Evolutionary conservation across 768 basidiomycete species (phyloP), one percentile per base, ranked within the genome.

Genomic region (Termitomyces sp.): DNA sequence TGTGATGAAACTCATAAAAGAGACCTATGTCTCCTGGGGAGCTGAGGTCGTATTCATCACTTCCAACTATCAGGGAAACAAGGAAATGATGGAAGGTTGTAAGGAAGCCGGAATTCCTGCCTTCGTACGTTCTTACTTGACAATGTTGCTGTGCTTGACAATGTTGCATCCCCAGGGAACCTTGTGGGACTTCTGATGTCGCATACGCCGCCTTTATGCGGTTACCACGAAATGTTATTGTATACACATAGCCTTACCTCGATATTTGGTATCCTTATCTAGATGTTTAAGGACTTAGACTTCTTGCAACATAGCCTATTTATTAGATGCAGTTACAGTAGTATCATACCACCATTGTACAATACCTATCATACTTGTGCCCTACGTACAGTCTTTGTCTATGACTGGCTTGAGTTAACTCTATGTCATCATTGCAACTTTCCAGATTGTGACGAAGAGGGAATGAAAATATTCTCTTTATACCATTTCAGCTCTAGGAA

Each of bases 31-130:
- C n/a, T 80, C 79, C n/a, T 92, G 88, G 88, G 77, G 81, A 10
- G 90, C 90, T 2, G 90, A 92, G 67, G 83, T 92, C 16, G 82
- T 91, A 12, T 90, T 91, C 68, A 89, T 91, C 64, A 92, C 89
- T 14, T 89, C 88, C 5, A 92, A 92, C 70, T 80, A 76, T 63
- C 76, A 82, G 53, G 89, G 89, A 16, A 92, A 92, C 67, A 75
- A 77, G 40, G 89, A 92, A 67, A 88, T 92, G 73, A 91, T 90
- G 82, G 81, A 88, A 68, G 89, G 86, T 10, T 91, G 85, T 67
- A 89, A 86, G 69, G 76, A 75, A 58, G 82, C 82, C 35, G 81
- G 84, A 14, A 88, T 88, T 60, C 86, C 85, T 49, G 83, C 81
- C 37, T 85, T 86, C 61, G 88, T 79, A 61, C 56, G 78, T 41